Evolutionary conservation across 1,139 yeast genomes (phyloP), one percentile per base, ranked within the genome.

Genomic region (Meyerozyma smithsonii): DNA sequence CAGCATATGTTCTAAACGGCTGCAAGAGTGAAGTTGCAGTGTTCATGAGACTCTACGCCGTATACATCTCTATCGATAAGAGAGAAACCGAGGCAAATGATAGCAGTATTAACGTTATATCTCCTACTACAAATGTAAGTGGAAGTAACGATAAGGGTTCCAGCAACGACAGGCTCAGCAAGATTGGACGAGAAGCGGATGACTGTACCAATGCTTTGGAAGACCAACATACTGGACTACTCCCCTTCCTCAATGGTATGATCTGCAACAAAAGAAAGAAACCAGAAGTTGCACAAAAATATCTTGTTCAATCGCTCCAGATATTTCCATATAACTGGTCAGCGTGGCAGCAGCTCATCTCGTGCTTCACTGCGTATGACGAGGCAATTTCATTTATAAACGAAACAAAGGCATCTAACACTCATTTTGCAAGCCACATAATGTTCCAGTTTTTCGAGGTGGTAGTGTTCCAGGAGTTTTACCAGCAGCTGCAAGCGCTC

Each of bases 321-420:
- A 38, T 73, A 20, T 88, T 83, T 50, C 96, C 97, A 0, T 85
- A 74, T 58, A 92, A 92, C 54, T 92, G 97, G 97, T 79, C 92
- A 40, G 86, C 95, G 43, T 94, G 97, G 97, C 74, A 76, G 45
- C 97, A 92, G 54, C 66, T 92, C 28, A 66, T 84, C 11, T 68
- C 79, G 3, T 81, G 94, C 39, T 61, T 89, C 15, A 64, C 75
- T 4, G 73, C 81, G 20, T 69, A 80, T 39, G 88, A 84, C 45
- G 87, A 84, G 41, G 84, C 87, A 0, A 44, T 70, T 10, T 57
- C 59, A 5, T 62, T 82, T 18, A 54, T 80, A 4, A 64, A 63
- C 36, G 64, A 65, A 41, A 54, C 79, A 18, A 61, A 58, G 36
- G 35, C 53, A 2, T 39, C 59, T 2, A 56, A 59, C 36, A 40